Evolutionary conservation across 2,329 filamentous ascomycete genomes (phyloP).

Genomic region (Pestalotiopsis sp.): DNA sequence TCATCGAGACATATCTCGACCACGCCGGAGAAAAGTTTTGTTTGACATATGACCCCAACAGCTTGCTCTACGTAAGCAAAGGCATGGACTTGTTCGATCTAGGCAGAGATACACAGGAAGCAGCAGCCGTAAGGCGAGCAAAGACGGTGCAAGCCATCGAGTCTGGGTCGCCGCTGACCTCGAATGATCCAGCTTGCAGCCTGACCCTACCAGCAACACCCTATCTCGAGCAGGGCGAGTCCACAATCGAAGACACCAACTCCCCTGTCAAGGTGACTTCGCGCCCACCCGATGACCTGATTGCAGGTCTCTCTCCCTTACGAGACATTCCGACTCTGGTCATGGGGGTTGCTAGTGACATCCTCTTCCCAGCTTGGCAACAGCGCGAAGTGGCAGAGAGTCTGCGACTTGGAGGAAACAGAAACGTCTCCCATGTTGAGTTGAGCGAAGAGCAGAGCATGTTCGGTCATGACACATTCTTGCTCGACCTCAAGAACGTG

Average conservation of each 20-base stretch:
- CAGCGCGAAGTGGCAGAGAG: constrained; percentile 92
- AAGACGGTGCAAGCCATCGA: constrained; percentile 62
- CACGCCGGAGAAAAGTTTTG: constrained; percentile 99
- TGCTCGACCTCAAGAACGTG: constrained; percentile 89
- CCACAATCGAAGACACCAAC: constrained; percentile 34
- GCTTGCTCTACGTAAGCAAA: constrained; percentile 93
- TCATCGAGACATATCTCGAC: constrained; percentile 97
- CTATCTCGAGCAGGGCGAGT: constrained; percentile 78
- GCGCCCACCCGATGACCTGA: constrained; percentile 75
- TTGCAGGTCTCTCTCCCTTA: constrained; percentile 72
- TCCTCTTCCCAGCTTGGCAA: constrained; percentile 97
- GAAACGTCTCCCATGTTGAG: constrained; percentile 83
- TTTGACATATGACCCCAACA: constrained; percentile 94
- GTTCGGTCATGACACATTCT: constrained; percentile 96
- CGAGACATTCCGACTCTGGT: constrained; percentile 82
- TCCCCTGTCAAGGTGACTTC: constrained; percentile 35
- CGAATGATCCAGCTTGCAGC: constrained; percentile 63
- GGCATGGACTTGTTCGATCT: constrained; percentile 99
- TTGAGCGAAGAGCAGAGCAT: constrained; percentile 91
- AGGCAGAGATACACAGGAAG: constrained; percentile 69
- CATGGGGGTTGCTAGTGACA: constrained; percentile 93
- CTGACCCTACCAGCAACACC: constrained; percentile 81
- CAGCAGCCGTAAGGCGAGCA: constrained; percentile 63
- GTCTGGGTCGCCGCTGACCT: constrained; percentile 37
- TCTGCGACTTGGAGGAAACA: constrained; percentile 75